Base-by-base conservation (phyloP, 768 basidiomycete genomes). In the Amanita pallidorosea region DNA sequence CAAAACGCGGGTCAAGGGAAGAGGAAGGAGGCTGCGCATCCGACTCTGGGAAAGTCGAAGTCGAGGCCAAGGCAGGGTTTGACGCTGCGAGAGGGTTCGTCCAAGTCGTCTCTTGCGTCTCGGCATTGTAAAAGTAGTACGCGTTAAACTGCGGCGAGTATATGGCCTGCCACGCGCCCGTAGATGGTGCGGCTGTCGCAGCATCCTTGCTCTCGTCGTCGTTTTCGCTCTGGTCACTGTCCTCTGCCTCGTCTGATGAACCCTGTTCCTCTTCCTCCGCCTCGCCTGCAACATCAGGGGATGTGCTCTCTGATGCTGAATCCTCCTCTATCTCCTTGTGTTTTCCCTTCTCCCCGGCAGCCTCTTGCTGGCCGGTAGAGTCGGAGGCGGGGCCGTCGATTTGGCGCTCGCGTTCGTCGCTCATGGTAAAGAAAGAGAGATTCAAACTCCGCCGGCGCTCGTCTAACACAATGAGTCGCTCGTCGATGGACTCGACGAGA, bases 71-170 rank as follows among this genome's bases (percentile, higher is more conserved):
- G 22, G 61, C 55, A 2, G 64, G 48, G n/a, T 57, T 57, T 40
- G 59, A 45, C 15, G 66, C 66, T 40, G 77, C 69, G 36, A 92
- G 70, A 8, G 88, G 88, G 59, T 91, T 91, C 25, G 70, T 68
- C 89, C 89, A 91, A 2, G 88, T 91, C 15, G 88, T 91, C 67
- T 90, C 80, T 48, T 82, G 72, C 0, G 88, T 89, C 53, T 67
- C 63, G 8, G 79, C 52, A 65, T 90, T 92, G 73, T 74, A 86
- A 70, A 90, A 92, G 65, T 92, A 92, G 67, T 92, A 92, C 8
- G 85, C 74, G 64, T 77, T 85, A 69, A 87, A 79, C 54, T 81
- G 72, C 1, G 86, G 78, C 1, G 88, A 81, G 67, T 74, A 91
- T 27, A 92, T 75, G 34, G 88, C 88, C 64, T 90, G 89, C 88